A percentile compares a stretch with the other conserved stretches of the same genome.
Conservation (phyloP, 2,329 filamentous ascomycete genomes). For the Talaromyces sp. region DNA sequence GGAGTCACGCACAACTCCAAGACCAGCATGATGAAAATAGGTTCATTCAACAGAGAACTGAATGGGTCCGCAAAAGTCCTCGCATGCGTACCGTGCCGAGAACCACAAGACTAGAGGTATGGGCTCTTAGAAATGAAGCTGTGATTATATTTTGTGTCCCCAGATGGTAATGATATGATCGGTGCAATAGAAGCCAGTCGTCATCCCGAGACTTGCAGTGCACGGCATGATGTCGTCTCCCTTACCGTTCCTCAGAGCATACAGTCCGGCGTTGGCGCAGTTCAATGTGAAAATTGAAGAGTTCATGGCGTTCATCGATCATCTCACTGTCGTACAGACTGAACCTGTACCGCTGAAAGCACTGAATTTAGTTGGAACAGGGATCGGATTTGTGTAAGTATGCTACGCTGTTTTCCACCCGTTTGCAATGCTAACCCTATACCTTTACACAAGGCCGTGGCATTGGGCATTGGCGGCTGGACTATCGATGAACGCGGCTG, state of each 20-base stretch:
- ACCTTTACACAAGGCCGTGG: neutral
- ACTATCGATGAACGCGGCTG: conserved; percentile 4
- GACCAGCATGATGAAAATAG: neutral
- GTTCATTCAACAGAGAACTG: neutral
- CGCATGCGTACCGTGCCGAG: neutral
- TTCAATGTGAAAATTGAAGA: neutral
- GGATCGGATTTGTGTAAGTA: conserved; percentile 9
- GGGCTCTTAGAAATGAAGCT: neutral
- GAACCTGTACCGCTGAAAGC: conserved; percentile 1
- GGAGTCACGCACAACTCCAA: neutral
- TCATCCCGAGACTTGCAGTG: conserved; percentile 9
- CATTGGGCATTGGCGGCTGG: conserved; percentile 11
- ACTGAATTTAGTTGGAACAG: conserved; percentile 2
- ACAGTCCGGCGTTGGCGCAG: neutral
- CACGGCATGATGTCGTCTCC: conserved; percentile 9
- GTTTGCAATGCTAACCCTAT: neutral
- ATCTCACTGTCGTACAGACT: conserved; percentile 4
- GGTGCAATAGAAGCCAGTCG: conserved; percentile 3
- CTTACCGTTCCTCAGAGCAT: conserved; percentile 7
- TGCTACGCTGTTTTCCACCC: neutral
- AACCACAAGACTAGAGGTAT: neutral
- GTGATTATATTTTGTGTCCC: neutral
- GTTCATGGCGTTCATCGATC: conserved; percentile 6
- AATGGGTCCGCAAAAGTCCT: neutral
- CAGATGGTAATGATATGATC: neutral